These are phyloP conservation scores for Colletotrichum tofieldiae DNA, from an alignment of 2,329 filamentous ascomycete species.

Conservation along the genomic window DNA sequence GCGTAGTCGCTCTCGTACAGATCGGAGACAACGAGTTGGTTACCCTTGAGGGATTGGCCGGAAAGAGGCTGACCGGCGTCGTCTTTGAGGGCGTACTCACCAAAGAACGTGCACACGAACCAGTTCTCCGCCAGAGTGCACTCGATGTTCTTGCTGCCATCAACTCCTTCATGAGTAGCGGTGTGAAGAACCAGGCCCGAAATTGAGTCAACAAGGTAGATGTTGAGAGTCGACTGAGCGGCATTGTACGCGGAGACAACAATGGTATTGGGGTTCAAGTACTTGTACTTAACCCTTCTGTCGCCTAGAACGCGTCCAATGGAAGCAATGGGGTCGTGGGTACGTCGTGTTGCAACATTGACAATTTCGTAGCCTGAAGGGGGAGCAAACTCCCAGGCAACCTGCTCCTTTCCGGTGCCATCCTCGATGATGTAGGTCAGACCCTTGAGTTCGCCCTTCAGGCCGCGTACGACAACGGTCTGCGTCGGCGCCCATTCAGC, in stretches of 20 bases:
- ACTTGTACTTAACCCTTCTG: conserved; percentile 96
- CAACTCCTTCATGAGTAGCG: conserved; percentile 79
- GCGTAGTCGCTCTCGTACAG: conserved; percentile 88
- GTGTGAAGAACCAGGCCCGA: conserved; percentile 86
- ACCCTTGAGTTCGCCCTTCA: conserved; percentile 68
- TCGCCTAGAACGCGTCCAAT: conserved; percentile 95
- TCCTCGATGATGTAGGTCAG: conserved; percentile 65
- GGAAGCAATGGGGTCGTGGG: conserved; percentile 91
- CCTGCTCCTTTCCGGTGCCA: conserved; percentile 59
- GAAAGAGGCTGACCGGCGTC: conserved; percentile 52
- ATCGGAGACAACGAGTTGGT: conserved; percentile 89
- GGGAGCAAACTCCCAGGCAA: conserved; percentile 82
- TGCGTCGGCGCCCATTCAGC: conserved; percentile 65
- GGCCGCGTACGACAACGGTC: conserved; percentile 68
- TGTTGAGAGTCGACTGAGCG: conserved; percentile 71
- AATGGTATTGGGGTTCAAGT: conserved; percentile 89
- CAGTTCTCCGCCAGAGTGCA: conserved; percentile 94
- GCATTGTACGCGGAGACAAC: conserved; percentile 81
- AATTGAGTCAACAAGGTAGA: conserved; percentile 88
- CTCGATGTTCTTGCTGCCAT: conserved; percentile 80
- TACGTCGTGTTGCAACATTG: conserved; percentile 76
- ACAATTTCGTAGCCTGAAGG: conserved; percentile 77
- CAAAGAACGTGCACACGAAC: conserved; percentile 89
- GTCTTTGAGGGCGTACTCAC: conserved; percentile 71
- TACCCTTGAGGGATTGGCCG: conserved; percentile 79